phyloP scores from a whole-genome alignment of 768 basidiomycete species.

The Terana coerulea region DNA sequence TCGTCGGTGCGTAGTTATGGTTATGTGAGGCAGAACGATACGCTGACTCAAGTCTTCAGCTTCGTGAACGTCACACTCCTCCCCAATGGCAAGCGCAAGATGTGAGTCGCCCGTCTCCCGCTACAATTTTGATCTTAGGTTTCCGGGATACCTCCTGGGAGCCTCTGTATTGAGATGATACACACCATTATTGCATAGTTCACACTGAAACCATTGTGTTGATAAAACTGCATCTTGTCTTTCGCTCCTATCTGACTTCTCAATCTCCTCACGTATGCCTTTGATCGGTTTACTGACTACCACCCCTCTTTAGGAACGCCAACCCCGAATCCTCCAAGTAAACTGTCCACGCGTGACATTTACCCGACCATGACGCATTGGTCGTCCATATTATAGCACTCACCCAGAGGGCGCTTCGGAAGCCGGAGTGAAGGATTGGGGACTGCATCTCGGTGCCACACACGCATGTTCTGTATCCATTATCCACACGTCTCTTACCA shows the following conservation, averaged over 20 bases:
- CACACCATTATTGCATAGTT: slow-evolving; percentile 81
- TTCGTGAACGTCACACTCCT: slow-evolving; percentile 93
- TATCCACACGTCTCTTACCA: too few species aligned
- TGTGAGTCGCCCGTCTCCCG: slow-evolving; percentile 59
- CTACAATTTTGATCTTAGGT: not conserved
- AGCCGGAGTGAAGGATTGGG: too few species aligned
- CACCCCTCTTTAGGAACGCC: slow-evolving; percentile 30
- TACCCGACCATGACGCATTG: slow-evolving; percentile 5
- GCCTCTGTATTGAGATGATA: slow-evolving; percentile 48
- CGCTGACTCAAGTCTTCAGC: slow-evolving; percentile 35
- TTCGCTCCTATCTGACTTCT: slow-evolving; percentile 99
- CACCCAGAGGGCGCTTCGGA: too few species aligned
- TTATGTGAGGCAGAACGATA: slow-evolving; percentile 4
- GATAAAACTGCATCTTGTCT: slow-evolving; percentile 89
- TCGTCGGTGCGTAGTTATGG: slow-evolving; percentile 60
- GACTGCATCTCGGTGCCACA: too few species aligned
- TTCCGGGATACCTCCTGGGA: slow-evolving; percentile 6
- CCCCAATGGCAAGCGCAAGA: slow-evolving; percentile 91
- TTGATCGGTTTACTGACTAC: slow-evolving; percentile 10
- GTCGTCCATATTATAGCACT: too few species aligned
- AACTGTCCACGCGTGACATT: slow-evolving; percentile 19
- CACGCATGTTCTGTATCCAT: too few species aligned
- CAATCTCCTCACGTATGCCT: slow-evolving; percentile 10
- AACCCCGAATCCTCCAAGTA: slow-evolving; percentile 34
- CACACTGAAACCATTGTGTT: slow-evolving; percentile 90